Evolutionary conservation across 306 rosid species (phyloP), one percentile per base, ranked within the genome.

Genomic region (Trifolium repens): DNA sequence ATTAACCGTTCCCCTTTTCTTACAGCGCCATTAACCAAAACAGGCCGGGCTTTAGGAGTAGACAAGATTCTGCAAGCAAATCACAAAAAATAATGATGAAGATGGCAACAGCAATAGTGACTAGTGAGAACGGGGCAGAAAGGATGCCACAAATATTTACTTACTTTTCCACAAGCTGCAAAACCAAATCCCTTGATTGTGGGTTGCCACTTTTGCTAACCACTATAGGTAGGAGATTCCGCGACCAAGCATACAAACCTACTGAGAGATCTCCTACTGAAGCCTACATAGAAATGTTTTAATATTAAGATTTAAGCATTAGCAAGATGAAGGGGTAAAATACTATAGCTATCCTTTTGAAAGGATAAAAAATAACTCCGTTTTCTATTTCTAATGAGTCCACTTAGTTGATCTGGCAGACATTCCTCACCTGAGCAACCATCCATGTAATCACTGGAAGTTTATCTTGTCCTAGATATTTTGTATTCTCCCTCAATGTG

Each of bases 381-480:
- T 35, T 53, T 60, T 68, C 37, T 35, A 44, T 30, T 37, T 62
- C 44, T 50, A 30, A 9, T 19, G 10, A 49, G 71, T 46, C 49
- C 67, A 65, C 70, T 52, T 4, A 5, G 43, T 57, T 35, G 52
- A 42, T 67, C 60, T 44, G 68, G 81, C 62, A 74, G 63, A 26
- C 61, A 58, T 24, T 16, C 72, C 85, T 79, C 75, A 94, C 98
- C 96, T 94, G 98, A 79, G 81, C 79, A 73, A 85, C 66, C 87
- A 91, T 87, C 98, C 98, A 91, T 44, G 84, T 85, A 55, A 86
- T 79, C 76, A 94, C 83, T 68, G 93, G 86, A 80, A 94, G 96
- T 83, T 89, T 91, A 86, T 94, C 98, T 70, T 89, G 97, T 70
- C 96, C 98, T 87, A 89, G 94, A 85, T 88, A 94, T 82, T 90